A percentile compares a stretch with the other conserved stretches of the same genome.
These are phyloP conservation scores for Flaveria sonorensis DNA, from an alignment of 129 eudicot species.

Conservation along the genomic window DNA sequence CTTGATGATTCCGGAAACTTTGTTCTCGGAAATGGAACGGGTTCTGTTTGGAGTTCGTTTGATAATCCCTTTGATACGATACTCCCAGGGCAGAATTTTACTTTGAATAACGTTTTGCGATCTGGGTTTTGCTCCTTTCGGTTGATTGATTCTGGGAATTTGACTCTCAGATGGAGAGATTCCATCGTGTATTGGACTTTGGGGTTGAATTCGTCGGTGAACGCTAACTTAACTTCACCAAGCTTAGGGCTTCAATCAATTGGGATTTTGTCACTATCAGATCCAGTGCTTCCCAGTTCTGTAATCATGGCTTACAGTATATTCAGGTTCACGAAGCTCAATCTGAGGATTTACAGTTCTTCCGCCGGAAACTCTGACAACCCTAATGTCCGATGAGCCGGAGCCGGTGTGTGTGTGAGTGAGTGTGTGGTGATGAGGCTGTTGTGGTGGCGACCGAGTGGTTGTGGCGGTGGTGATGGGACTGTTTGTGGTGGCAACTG, in stretches of 20 bases:
- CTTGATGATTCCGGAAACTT: slow-evolving; percentile 68
- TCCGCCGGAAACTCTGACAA: slow-evolving; percentile 34
- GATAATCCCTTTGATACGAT: slow-evolving; percentile 78
- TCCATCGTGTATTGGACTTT: slow-evolving; percentile 53
- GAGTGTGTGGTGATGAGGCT: too few species aligned
- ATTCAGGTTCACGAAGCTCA: slow-evolving; percentile 61
- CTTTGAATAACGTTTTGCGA: slow-evolving; percentile 31
- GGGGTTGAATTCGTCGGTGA: slow-evolving; percentile 59
- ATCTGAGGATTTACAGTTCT: slow-evolving; percentile 75
- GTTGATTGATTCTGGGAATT: slow-evolving; percentile 45
- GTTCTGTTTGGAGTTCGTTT: slow-evolving; percentile 55
- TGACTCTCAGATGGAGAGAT: slow-evolving; percentile 61
- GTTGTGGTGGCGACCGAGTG: too few species aligned
- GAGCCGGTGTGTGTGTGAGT: too few species aligned
- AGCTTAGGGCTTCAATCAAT: slow-evolving; percentile 46
- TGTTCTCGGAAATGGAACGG: slow-evolving; percentile 41
- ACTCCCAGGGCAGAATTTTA: slow-evolving; percentile 61
- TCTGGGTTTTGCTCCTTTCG: slow-evolving; percentile 65
- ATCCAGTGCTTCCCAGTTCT: slow-evolving; percentile 33
- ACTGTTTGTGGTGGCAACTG: too few species aligned
- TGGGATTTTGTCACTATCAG: slow-evolving; percentile 62
- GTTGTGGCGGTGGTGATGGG: too few species aligned
- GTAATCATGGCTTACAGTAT: slow-evolving; percentile 61
- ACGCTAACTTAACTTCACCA: slow-evolving; percentile 53
- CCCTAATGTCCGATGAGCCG: slow-evolving; percentile 62